These are phyloP conservation scores for Hypomyces perniciosus DNA, from an alignment of 2,329 filamentous ascomycete species.

Conservation along the genomic window DNA sequence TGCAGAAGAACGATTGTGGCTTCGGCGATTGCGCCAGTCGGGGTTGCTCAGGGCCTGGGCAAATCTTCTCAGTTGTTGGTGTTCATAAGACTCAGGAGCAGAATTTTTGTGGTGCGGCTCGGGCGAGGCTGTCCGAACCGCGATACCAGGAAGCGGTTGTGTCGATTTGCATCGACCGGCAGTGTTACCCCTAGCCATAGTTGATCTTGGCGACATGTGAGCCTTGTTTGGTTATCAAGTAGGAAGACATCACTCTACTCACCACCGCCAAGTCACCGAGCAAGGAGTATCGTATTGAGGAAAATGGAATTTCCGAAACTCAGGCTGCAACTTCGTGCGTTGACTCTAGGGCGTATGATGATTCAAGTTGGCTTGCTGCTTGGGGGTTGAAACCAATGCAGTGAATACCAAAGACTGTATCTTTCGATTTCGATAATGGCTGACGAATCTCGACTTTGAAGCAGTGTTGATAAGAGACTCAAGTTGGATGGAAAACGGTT, in stretches of 20 bases:
- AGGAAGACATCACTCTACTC: too few relatives aligned
- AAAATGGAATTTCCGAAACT: too few relatives aligned
- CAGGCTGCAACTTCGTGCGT: too few relatives aligned
- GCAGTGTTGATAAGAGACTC: not conserved
- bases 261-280: too few relatives aligned
- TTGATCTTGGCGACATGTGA: not conserved
- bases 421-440: too few relatives aligned
- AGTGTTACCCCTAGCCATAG: not conserved
- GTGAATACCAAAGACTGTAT: too few relatives aligned
- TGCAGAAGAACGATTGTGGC: slow-evolving; percentile 10
- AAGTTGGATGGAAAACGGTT: not conserved
- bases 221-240: not conserved
- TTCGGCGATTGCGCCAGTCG: slow-evolving; percentile 27
- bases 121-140: not conserved
- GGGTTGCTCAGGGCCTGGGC: slow-evolving; percentile 30
- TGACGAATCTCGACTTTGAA: too few relatives aligned
- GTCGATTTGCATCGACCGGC: not conserved
- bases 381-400: too few relatives aligned
- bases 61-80: slow-evolving; percentile 9
- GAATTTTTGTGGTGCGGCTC: not conserved
- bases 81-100: not conserved
- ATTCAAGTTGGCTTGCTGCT: too few relatives aligned
- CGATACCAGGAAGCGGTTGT: not conserved
- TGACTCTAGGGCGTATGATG: too few relatives aligned
- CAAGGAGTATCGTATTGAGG: too few relatives aligned